Base-by-base conservation (phyloP, 2,329 filamentous ascomycete species). In the Curvularia verruculosa region DNA sequence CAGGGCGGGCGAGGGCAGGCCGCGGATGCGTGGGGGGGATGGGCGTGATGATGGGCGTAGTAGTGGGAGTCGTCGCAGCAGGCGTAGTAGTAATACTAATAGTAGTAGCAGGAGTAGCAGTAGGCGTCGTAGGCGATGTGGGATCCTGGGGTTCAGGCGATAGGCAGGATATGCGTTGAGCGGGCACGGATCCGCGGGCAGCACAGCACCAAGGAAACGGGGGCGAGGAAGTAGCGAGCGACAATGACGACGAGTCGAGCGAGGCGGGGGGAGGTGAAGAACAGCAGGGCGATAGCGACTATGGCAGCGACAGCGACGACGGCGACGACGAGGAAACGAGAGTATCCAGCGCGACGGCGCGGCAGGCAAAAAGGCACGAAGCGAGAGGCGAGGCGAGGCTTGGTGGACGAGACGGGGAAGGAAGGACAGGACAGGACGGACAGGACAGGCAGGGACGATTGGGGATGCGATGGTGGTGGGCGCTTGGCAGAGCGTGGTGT, bases 171-270 rank as follows among this genome's bases (percentile, higher is more conserved):
- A 53, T 58, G 56, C 50, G 61, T 52, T 53, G 49, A 39, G 63
- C 53, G 48, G 24, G 47, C 60, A 59, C 57, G 63, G 60, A 46
- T 51, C 55, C 56, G 60, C 59, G 62, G 49, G 63, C 51, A 53
- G 60, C 60, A 52, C 51, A 53, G 60, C 60, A 52, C 58, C 56
- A 57, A 46, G 51, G 36, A 31, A 18, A 44, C 45, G 45, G 51
- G 43, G 54, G 52, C 48, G 45, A 50, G 28, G 41, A 45, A 46
- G 54, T 60, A 61, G 58, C 57, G 57, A 61, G 55, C 41, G 55
- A 57, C 54, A 34, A 37, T 50, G 37, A 48, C 45, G 39, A 28
- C 39, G 9, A n/a, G n/a, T n/a, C n/a, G 24, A n/a, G 28, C 43
- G 43, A n/a, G 26, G 43, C 26, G 26, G 7, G 26, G 26, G 26